Evolutionary conservation across 1,139 yeast species (phyloP), one percentile per base, ranked within the genome.

Genomic region (Nakaseomyces kungkrabaensis): DNA sequence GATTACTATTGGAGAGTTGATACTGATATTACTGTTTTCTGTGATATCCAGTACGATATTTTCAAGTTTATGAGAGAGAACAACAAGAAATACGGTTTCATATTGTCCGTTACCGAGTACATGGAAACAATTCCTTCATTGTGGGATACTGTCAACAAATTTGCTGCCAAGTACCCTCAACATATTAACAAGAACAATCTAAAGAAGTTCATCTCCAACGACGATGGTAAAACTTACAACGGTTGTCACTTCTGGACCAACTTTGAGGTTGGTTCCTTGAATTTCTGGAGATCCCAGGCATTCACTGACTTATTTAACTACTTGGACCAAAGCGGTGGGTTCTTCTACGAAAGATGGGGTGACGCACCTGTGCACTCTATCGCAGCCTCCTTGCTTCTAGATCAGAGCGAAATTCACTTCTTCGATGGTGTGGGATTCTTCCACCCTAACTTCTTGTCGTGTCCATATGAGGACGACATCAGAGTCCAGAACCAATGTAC

Each of bases 1-100:
- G 87, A 83, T 57, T 88, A 81, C 72, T 89, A 87, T 72, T 89
- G 97, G 96, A 81, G 97, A 69, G 96, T 89, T 51, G 97, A 89
- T 69, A 96, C 96, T 33, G 90, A 83, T 62, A 79, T 86, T 63
- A 74, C 77, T 60, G 74, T 87, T 51, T 83, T 71, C 66, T 88
- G 96, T 72, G 92, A 87, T 65, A 73, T 88, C 57, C 81, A 83
- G 61, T 84, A 86, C 63, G 96, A 88, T 68, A 75, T 86, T 41
- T 88, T 88, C 75, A 80, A 81, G 68, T 84, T 77, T 68, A 82
- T 88, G 94, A 77, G 78, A 54, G 86, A 81, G 52, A 82, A 85
- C 65, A 73, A 78, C 54, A 82, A 83, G 70, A 77, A 73, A 53
- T 88, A 88, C 63, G 85, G 89, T 13, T 88, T 85, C 69, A 84